Evolutionary conservation across 2,329 filamentous ascomycete species (phyloP), one percentile per base, ranked within the genome.

Genomic region (Dothideomycetes sp.): DNA sequence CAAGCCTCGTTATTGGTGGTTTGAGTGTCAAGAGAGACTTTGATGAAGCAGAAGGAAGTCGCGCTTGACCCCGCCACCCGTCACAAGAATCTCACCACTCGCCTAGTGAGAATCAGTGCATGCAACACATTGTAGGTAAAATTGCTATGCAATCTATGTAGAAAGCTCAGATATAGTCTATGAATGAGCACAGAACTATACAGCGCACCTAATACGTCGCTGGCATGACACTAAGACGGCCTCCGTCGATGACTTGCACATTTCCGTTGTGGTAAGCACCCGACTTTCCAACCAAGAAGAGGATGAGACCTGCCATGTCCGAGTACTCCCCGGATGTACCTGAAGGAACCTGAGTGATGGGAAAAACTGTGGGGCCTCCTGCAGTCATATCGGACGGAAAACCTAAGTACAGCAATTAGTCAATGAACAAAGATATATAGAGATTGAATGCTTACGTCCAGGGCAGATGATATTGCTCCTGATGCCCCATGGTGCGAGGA

Each of bases 241-340:
- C 66, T 1, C 66, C 66, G 54, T 70, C 66, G 5, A 63, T 60
- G 2, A 73, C 52, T 37, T 69, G 61, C 12, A 70, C 59, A 40
- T 58, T 64, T 1, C 73, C 73, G 52, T 76, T 76, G 37, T 69
- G 59, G 53, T 75, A 77, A 10, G 60, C 61, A 2, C 69, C 70
- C 4, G 64, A 65, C 31, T 65, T 68, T 3, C 66, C 63, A 8
- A 70, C 63, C 38, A 75, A 53, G 44, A 71, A 75, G 29, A 73
- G 42, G 2, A 71, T 59, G 12, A 70, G 56, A 11, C 65, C 69
- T 0, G 63, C 64, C 22, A 74, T 58, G 45, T 75, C 70, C 31
- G 69, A 64, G 8, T 52, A 58, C 49, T 22, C 51, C 47, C 17
- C 45, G 39, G 30, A 51, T 51, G 17, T 48, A 30, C 60, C 64